Percentiles rank a stretch among this genome's conserved stretches.
Evolutionary conservation across 352 stramenopile species (phyloP).

Genomic region (Phytophthora tubulina): DNA sequence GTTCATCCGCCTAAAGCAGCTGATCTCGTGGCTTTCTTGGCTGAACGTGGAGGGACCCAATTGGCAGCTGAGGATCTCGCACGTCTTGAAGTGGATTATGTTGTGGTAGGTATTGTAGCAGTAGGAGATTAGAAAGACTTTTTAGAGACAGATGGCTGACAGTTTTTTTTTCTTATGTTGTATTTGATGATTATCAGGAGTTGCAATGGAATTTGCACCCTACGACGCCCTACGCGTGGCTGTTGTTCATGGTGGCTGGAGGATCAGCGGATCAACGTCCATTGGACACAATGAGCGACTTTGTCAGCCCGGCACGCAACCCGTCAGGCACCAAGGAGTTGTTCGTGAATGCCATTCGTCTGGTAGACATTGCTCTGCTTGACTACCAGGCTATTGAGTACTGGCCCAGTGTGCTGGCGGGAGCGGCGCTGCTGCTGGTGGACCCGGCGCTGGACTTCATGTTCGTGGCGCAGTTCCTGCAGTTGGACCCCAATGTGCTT

Average conservation of each 20-base stretch:
- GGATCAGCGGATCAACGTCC: slow-evolving; percentile 70
- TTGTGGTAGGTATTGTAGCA: slow-evolving; percentile 52
- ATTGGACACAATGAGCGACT: slow-evolving; percentile 79
- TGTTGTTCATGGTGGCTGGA: slow-evolving; percentile 80
- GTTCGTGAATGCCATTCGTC: slow-evolving; percentile 70
- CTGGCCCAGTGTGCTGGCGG: slow-evolving; percentile 79
- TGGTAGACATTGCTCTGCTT: slow-evolving; percentile 80
- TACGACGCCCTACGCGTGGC: slow-evolving; percentile 77
- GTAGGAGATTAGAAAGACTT: background rate
- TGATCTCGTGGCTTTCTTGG: slow-evolving; percentile 72
- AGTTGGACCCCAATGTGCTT: slow-evolving; percentile 78
- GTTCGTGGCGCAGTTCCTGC: slow-evolving; percentile 86
- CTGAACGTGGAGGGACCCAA: slow-evolving; percentile 54
- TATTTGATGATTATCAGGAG: slow-evolving; percentile 51
- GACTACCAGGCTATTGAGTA: slow-evolving; percentile 84
- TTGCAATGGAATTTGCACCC: slow-evolving; percentile 87
- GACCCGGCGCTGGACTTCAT: slow-evolving; percentile 75
- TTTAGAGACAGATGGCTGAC: slow-evolving; percentile 27
- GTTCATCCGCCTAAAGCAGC: slow-evolving; percentile 79
- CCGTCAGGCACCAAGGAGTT: slow-evolving; percentile 77
- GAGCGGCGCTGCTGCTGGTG: slow-evolving; percentile 74
- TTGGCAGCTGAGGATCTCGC: slow-evolving; percentile 65
- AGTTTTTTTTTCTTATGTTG: slow-evolving; percentile 17
- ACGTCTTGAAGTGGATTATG: slow-evolving; percentile 66
- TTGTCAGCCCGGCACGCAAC: slow-evolving; percentile 69